Conservation (phyloP, 495 filamentous ascomycete species). For the Lasiosphaeriaceae sp. region DNA sequence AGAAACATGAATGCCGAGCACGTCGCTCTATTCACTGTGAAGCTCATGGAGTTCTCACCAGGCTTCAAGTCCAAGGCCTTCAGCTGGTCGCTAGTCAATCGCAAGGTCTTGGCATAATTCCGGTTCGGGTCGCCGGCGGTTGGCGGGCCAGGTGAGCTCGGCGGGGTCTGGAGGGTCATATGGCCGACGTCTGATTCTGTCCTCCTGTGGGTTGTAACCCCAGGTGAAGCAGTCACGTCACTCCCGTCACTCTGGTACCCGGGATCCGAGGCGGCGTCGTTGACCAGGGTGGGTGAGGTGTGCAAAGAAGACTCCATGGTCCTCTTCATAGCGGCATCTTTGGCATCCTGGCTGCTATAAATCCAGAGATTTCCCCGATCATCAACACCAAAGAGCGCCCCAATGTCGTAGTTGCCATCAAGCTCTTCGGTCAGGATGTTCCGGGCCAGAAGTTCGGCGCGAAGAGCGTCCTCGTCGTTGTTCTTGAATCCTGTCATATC, state of each 20-base stretch:
- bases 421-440: conserved; percentile 93
- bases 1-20: conserved; percentile 90
- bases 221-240: conserved; percentile 37
- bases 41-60: conserved; percentile 87
- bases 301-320: conserved; percentile 42
- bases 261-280: conserved; percentile 82
- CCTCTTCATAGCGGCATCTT: conserved; percentile 61
- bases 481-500: conserved; percentile 97
- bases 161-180: conserved; percentile 66
- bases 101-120: conserved; percentile 94
- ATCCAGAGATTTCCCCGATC: conserved; percentile 97
- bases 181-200: conserved; percentile 68
- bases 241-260: conserved; percentile 83
- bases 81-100: conserved; percentile 94
- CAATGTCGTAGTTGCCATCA: conserved; percentile 93
- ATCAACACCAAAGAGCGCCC: conserved; percentile 89
- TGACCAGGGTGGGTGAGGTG: conserved; percentile 47
- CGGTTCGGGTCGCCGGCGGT: conserved; percentile 61
- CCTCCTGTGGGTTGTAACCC: conserved; percentile 37
- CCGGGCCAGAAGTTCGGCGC: conserved; percentile 89
- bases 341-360: conserved; percentile 95
- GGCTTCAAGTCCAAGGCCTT: conserved; percentile 79
- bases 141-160: conserved; percentile 65
- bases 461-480: conserved; percentile 83
- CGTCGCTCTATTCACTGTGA: conserved; percentile 90